Percentiles rank a stretch among this genome's conserved stretches.
Conservation (phyloP, 164 flowering plant genomes). For the Tetrastigma voinierianum region DNA sequence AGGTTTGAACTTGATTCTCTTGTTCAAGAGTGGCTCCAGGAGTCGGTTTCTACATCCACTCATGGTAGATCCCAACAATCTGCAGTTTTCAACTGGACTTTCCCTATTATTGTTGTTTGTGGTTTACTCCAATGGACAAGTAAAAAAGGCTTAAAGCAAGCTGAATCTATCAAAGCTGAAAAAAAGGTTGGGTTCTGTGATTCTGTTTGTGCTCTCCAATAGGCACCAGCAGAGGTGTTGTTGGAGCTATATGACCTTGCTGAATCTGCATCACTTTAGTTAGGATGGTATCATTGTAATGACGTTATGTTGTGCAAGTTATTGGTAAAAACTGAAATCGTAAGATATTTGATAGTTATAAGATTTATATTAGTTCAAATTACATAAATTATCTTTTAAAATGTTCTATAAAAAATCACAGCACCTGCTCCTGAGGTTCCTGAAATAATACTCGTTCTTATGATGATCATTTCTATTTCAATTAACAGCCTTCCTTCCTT, state of each 20-base stretch:
- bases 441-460: too few species aligned
- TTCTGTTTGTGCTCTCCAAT: conserved; percentile 84
- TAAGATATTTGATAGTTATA: too few species aligned
- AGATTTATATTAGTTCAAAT: too few species aligned
- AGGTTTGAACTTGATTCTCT: conserved; percentile 47
- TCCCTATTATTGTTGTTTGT: conserved; percentile 64
- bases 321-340: too few species aligned
- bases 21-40: conserved; percentile 35
- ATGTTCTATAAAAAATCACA: too few species aligned
- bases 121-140: conserved; percentile 71
- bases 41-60: conserved; percentile 23
- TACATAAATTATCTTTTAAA: too few species aligned
- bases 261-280: conserved; percentile 67
- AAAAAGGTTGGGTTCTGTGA: conserved; percentile 61
- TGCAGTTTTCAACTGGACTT: conserved; percentile 72
- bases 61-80: conserved; percentile 19
- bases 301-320: conserved; percentile 71
- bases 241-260: conserved; percentile 84
- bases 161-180: too few species aligned
- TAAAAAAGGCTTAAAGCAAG: too few species aligned
- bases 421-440: too few species aligned
- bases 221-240: conserved; percentile 82
- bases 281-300: conserved; percentile 80
- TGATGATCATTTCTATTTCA: too few species aligned
- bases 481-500: too few species aligned